phyloP scores from a whole-genome alignment of 2,329 filamentous ascomycete species.

The Alternaria incomplexa region DNA sequence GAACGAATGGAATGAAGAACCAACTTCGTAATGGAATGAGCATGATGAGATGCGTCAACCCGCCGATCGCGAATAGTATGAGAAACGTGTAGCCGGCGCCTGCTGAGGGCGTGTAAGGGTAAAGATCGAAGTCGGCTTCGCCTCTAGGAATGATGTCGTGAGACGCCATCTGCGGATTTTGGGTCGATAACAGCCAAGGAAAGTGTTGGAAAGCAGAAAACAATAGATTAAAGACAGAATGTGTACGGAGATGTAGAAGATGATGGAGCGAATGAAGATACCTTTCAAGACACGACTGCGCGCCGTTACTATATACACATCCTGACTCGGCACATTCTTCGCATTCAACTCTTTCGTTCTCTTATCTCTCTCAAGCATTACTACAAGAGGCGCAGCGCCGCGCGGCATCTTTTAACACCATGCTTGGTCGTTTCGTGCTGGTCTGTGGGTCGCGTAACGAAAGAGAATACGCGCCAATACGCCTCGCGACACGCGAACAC shows the following conservation, averaged over 20 bases:
- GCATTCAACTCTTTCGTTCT: neutral
- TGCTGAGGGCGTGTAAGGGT: conserved; percentile 22
- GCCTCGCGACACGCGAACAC: neutral
- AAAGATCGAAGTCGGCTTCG: conserved; percentile 22
- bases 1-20: conserved; percentile 59
- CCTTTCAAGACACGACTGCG: neutral
- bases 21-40: conserved; percentile 36
- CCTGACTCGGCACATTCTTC: neutral
- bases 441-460: neutral
- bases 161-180: neutral
- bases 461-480: neutral
- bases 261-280: neutral
- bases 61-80: conserved; percentile 18
- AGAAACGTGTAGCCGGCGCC: conserved; percentile 19
- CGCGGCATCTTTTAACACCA: neutral
- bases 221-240: neutral
- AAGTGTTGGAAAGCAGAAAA: neutral
- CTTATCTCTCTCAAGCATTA: conserved; percentile 1
- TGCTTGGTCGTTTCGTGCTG: neutral
- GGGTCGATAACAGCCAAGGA: too few species aligned
- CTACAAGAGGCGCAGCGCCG: neutral
- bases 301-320: neutral
- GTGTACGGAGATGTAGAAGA: too few species aligned
- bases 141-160: neutral
- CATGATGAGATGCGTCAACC: conserved; percentile 10